These are phyloP conservation scores for Candida piceae DNA, from an alignment of 805 yeast genomes.

Conservation along the genomic window DNA sequence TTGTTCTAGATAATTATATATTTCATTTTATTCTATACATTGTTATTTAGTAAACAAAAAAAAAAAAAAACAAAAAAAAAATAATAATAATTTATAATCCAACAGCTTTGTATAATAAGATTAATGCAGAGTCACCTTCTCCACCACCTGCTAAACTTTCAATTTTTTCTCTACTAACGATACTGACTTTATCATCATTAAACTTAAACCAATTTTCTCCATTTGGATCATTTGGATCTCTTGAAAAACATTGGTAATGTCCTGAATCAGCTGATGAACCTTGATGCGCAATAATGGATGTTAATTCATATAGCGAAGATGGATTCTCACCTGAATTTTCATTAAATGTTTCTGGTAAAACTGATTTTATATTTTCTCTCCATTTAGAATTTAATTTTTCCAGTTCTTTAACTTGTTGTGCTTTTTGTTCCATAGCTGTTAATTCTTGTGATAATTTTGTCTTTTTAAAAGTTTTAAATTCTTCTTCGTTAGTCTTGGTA, in stretches of 20 bases:
- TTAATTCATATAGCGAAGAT: slow-evolving; percentile 78
- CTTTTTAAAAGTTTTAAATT: slow-evolving; percentile 68
- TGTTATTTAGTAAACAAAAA: too few species aligned
- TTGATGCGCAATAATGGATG: slow-evolving; percentile 83
- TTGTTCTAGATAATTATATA: too few species aligned
- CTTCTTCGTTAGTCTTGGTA: slow-evolving; percentile 69
- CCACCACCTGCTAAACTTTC: slow-evolving; percentile 95
- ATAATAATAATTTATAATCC: slow-evolving; percentile 48
- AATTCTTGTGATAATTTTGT: slow-evolving; percentile 36
- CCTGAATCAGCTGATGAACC: slow-evolving; percentile 97
- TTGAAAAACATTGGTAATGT: slow-evolving; percentile 88
- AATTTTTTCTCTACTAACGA: slow-evolving; percentile 74
- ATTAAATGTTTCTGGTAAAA: slow-evolving; percentile 38
- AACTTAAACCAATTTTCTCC: slow-evolving; percentile 90
- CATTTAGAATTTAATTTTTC: slow-evolving; percentile 47
- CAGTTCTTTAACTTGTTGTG: slow-evolving; percentile 47
- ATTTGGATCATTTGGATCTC: slow-evolving; percentile 55
- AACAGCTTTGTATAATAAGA: slow-evolving; percentile 77
- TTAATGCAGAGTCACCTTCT: slow-evolving; percentile 92
- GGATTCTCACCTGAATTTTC: slow-evolving; percentile 67
- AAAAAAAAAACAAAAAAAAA: background rate
- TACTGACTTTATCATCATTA: slow-evolving; percentile 84
- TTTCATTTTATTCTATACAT: too few species aligned
- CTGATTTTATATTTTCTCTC: slow-evolving; percentile 37
- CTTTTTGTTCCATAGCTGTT: slow-evolving; percentile 51